Base-by-base conservation (phyloP, 2,329 filamentous ascomycete genomes). In the Eurotiales sp. region DNA sequence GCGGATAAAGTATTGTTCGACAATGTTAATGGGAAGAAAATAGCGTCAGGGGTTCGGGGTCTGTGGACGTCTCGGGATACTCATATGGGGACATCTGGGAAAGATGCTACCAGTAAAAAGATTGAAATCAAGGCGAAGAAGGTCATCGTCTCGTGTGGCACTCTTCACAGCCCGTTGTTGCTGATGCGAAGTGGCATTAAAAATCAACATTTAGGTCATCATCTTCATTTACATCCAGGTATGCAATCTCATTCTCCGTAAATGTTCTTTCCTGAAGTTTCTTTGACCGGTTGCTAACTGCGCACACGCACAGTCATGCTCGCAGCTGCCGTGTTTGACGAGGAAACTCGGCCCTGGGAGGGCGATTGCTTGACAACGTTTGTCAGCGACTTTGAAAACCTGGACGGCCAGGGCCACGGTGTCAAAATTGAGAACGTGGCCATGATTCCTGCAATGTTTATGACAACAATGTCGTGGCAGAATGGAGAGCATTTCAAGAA, bases 201-300 rank as follows among this genome's bases (percentile, higher is more conserved):
- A 74, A 96, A 95, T 64, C 77, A 78, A 3, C 85, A 96, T 51
- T 86, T 96, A 56, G 92, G 92, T 22, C 80, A 78, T 7, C 88
- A 96, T 61, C 80, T 96, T 3, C 78, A 93, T 61, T 69, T 96
- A 1, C 92, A 97, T 63, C 92, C 90, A 1, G 85, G 84, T 62
- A 79, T 77, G 61, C n/a, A n/a, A n/a, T n/a, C n/a, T n/a, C n/a
- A 64, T 76, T 8, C 60, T 17, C 17, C 8, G 8, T 40, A 11
- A 25, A 27, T 21, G 25, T 46, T n/a, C n/a, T n/a, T n/a, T n/a
- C n/a, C n/a, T n/a, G n/a, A n/a, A n/a, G n/a, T n/a, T n/a, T n/a
- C n/a, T n/a, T n/a, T n/a, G n/a, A n/a, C n/a, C n/a, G n/a, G n/a
- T n/a, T 27, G 10, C 25, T 27, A 27, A 27, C n/a, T n/a, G n/a